Evolutionary conservation across 202 grass and related monocot species (phyloP), one percentile per base, ranked within the genome.

Genomic region (Panicum virgatum): DNA sequence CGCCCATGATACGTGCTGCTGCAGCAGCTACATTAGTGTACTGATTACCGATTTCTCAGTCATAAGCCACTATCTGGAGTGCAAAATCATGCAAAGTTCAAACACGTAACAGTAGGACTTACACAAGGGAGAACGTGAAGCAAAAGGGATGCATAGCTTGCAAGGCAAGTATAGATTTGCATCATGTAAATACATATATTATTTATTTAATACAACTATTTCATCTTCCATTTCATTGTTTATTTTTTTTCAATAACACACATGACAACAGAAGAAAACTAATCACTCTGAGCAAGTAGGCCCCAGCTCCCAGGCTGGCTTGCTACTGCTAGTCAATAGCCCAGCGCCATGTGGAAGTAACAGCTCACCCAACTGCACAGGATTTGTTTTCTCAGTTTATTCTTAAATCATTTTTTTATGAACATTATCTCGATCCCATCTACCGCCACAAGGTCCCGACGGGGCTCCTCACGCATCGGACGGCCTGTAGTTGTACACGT

Each of bases 401-500:
- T 89, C 48, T 68, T 57, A 27, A 62, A 11, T 19, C 59, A 1
- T 68, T 62, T 77, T n/a, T 83, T 74, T 83, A 90, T 83, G 37
- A 81, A 84, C 85, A 88, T 88, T 82, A 88, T 85, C 89, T 50
- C 47, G 37, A 72, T 79, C 76, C 51, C 25, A 83, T 65, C 84
- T 64, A 44, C 45, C 57, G 54, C 60, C 30, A 16, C 52, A 39
- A 54, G 56, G 3, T 56, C 77, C 47, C 36, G 61, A 61, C 15
- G 73, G 19, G 65, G 70, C 8, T 82, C 29, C 62, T 80, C 69
- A 85, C 12, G 20, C 81, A 79, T 84, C 89, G 40, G 81, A 90
- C 84, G 89, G 46, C 46, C 23, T 91, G 76, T 85, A 99, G 10
- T 90, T 94, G 85, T 96, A 99, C 47, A 99, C 91, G 64, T 90